Evolutionary conservation across 371 early-diverging fungal genomes (phyloP), one percentile per base, ranked within the genome.

Genomic region (Saksenaea vasiformis): DNA sequence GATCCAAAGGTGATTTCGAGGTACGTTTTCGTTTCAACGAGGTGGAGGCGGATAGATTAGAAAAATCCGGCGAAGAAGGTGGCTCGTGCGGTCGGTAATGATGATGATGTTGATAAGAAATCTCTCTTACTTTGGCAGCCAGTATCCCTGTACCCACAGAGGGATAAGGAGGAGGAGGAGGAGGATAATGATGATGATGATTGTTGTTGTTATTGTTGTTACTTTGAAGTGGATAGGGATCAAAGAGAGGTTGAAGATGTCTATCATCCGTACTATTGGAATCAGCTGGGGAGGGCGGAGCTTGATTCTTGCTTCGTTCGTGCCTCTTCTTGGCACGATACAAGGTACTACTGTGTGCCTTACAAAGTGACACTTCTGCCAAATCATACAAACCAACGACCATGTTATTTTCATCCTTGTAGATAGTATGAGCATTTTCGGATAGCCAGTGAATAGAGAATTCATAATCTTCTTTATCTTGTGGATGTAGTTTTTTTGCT

Each of bases 241-340:
- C 55, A 35, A 36, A 22, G 53, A 54, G 56, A 27, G 70, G 60
- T 36, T 31, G 31, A 31, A 31, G 57, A 35, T 41, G 65, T 11
- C 60, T 28, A 44, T 36, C 39, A 31, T 57, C 54, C 31, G 24
- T 73, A 17, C 66, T 66, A 35, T 68, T 78, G 0, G 80, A 80
- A 55, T 77, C 75, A 28, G 80, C 71, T 47, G 80, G 80, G 24
- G 80, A 77, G 7, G 73, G 76, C 59, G 80, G 80, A 54, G 80
- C 73, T 31, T 31, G 31, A 31, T 31, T 31, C 58, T 67, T 63
- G 58, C 57, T 70, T 26, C 77, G 67, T 35, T 78, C 73, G 47
- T 75, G 73, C 56, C 68, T 72, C 62, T 83, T 83, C 58, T 78
- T 80, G 56, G 83, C 83, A 28, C 83, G 71, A 58, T 83, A 83